Base-by-base conservation (phyloP, 495 filamentous ascomycete genomes). In the Neohortaea acidophila region DNA sequence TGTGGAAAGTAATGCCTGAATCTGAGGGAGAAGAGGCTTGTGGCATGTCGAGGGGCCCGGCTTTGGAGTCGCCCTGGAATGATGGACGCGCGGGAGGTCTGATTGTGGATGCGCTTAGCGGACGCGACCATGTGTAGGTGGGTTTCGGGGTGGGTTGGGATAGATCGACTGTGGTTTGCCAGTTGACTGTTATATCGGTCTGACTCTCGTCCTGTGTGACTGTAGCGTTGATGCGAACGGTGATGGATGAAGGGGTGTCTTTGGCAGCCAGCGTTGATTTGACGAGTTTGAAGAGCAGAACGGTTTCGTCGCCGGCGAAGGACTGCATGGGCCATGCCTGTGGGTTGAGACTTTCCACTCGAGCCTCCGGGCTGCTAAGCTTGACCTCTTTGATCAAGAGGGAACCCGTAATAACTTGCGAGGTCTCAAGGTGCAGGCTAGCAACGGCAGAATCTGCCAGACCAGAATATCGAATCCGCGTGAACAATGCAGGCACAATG, bases 371-470 rank as follows among this genome's bases (percentile, higher is more conserved):
- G 1, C 7, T 13, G 2, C 30, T 17, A 3, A 47, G 17, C 6
- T 9, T 26, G 14, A 41, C 26, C 6, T 25, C 22, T 14, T 37
- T 13, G 35, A 25, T 19, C 7, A 12, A 24, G 9, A 37, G 3
- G 8, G 35, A 26, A 4, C 45, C 45, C 2, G 45, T 20, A 10
- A 48, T 30, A 2, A 33, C 24, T 14, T 33, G 29, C 21, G 40
- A 35, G 8, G 31, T 32, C 22, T 48, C 45, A 3, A 48, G 12
- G 24, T 48, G 40, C 19, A 48, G 41, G 24, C 34, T 40, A 2
- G 41, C 45, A n/a, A 48, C 30, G 17, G 36, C 22, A 29, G 15
- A 13, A 21, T 39, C 34, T 12, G 40, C 28, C 18, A 44, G 8
- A 20, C 10, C 25, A 14, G 34, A 34, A 19, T 29, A 48, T 18